Base-by-base conservation (phyloP, 805 yeast species). In the Lipomyces orientalis region DNA sequence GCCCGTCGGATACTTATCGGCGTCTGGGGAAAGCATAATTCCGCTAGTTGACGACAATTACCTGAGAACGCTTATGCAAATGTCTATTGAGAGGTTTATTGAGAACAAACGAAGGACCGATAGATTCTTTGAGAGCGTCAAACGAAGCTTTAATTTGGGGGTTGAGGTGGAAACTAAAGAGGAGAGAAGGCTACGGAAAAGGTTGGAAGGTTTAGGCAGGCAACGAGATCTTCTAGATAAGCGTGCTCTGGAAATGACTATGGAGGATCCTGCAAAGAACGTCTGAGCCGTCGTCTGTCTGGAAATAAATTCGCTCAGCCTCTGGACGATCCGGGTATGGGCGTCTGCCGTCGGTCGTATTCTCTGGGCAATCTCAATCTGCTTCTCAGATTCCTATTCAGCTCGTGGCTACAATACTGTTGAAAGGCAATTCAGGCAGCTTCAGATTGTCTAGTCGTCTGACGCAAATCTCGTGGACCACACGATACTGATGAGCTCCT, bases 81-180 rank as follows among this genome's bases (percentile, higher is more conserved):
- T 90, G 60, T 85, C 93, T 0, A 73, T 80, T 9, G 90, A 86
- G 61, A 81, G 93, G 71, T 92, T 90, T 74, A 77, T 75, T 8
- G 95, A 91, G 74, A 91, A 91, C 77, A 80, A 79, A 59, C 80
- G 79, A 64, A 88, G 90, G 68, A 80, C 90, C 73, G 79, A 82
- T 5, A 49, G 65, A 8, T 51, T 73, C 7, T 19, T 34, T 25
- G 67, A 64, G 33, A 52, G 58, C 9, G 33, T 66, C 6, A 52
- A 57, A 31, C 54, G 39, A 33, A 52, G 65, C 35, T 33, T 64
- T 29, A 57, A 43, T 6, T 35, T 51, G 29, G 54, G 31, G 16
- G 34, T 22, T 9, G 46, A 19, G 19, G 34, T 35, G n/a, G 70
- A 67, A 46, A 25, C 65, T 25, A 67, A 64, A 35, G 65, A 67